A percentile compares a stretch with the other conserved stretches of the same genome.
Conservation (phyloP, 306 rosid species). For the Psophocarpus tetragonolobus region DNA sequence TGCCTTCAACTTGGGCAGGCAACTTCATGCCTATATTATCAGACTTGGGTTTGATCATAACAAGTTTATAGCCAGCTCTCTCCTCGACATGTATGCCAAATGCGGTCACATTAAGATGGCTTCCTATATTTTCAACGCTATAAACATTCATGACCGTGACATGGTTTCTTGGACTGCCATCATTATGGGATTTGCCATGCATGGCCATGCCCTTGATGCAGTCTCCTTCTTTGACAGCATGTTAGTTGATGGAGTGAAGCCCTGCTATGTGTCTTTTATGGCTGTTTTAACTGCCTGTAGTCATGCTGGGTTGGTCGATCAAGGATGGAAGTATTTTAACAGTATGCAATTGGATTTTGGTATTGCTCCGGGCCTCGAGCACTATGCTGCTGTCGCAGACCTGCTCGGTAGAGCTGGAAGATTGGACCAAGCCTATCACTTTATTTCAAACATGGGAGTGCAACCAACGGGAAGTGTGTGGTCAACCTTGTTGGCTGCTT, state of each 20-base stretch:
- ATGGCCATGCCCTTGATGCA: constrained; percentile 79
- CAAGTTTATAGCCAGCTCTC: constrained; percentile 67
- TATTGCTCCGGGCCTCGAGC: constrained; percentile 78
- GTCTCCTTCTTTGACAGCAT: constrained; percentile 68
- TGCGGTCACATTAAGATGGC: constrained; percentile 76
- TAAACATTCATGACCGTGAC: constrained; percentile 65
- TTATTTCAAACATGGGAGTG: constrained; percentile 62
- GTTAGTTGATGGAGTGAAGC: constrained; percentile 66
- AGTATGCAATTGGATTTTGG: constrained; percentile 57
- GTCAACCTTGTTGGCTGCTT: constrained; percentile 84
- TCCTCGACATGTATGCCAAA: constrained; percentile 90
- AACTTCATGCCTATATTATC: constrained; percentile 74
- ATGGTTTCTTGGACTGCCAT: constrained; percentile 92
- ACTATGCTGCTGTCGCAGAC: constrained; percentile 85
- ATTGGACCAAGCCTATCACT: constrained; percentile 71
- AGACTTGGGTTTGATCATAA: constrained; percentile 62
- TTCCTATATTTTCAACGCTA: constrained; percentile 56
- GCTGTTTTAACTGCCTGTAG: constrained; percentile 85
- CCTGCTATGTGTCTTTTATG: constrained; percentile 65
- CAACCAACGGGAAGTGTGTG: constrained; percentile 77
- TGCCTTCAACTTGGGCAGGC: constrained; percentile 75
- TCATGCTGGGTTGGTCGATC: constrained; percentile 81
- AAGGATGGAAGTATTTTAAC: constrained; percentile 76
- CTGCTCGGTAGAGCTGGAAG: constrained; percentile 89
- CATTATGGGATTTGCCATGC: constrained; percentile 90